Percentiles rank a stretch among this genome's conserved stretches.
phyloP scores from a whole-genome alignment of 108 stramenopile genomes.

The Chaetoceros tenuissimus region DNA sequence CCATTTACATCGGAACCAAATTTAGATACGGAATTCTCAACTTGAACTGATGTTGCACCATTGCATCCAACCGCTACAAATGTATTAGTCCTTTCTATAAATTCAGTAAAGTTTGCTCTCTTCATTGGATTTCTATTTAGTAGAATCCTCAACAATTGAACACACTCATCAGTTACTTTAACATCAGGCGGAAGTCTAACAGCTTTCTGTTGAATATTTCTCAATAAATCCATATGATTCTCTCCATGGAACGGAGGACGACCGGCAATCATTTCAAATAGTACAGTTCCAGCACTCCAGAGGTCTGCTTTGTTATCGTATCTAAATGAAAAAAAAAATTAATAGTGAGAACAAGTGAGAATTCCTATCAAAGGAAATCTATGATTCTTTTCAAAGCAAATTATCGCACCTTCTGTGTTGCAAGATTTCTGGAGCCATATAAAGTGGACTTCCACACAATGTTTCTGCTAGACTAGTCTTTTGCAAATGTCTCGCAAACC shows the following conservation, averaged over 20 bases:
- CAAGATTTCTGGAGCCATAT: conserved; percentile 97
- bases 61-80: conserved; percentile 80
- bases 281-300: conserved; percentile 94
- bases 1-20: conserved; percentile 1
- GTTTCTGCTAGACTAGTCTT: conserved; percentile 92
- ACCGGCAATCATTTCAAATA: conserved; percentile 95
- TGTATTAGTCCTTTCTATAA: conserved; percentile 63
- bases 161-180: conserved; percentile 70
- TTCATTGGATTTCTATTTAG: conserved; percentile 70
- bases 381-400: too few species aligned
- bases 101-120: conserved; percentile 72
- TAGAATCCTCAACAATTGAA: conserved; percentile 60
- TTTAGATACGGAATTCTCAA: conserved; percentile 4
- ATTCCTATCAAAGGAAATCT: background rate
- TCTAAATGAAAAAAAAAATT: conserved; percentile 20
- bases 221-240: conserved; percentile 83
- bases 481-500: conserved; percentile 92
- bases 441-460: conserved; percentile 92
- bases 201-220: conserved; percentile 80
- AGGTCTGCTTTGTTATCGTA: conserved; percentile 97
- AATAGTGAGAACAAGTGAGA: conserved; percentile 1
- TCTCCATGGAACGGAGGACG: conserved; percentile 82
- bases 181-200: conserved; percentile 77
- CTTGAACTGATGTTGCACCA: conserved; percentile 17
- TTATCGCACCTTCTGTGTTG: conserved; percentile 52